Evolutionary conservation across 2,329 filamentous ascomycete species (phyloP), one percentile per base, ranked within the genome.

Genomic region (Anthostomella pinea): DNA sequence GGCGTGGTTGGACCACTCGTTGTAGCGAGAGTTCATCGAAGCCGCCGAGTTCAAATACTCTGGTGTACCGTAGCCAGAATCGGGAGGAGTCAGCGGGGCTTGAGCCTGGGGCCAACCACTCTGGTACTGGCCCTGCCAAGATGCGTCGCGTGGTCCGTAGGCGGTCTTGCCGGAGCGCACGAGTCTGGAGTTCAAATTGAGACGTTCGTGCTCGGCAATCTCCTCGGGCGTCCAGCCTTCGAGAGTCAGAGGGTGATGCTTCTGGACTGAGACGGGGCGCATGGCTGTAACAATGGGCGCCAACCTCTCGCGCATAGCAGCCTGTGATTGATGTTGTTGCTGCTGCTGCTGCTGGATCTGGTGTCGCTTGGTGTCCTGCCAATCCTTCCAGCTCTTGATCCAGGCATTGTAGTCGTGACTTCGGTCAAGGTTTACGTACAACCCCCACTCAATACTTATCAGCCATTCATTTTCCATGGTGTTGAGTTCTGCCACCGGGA

Each of bases 401-500:
- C 77, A 81, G 17, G 77, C 77, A 35, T 75, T 74, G 61, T 79
- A 81, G 46, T 81, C 89, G 56, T 88, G 81, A 57, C 83, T 81
- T 53, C 82, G 77, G 48, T 87, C 77, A 18, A 90, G 81, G 57
- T 94, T 89, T 58, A 93, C 85, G 58, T 95, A 93, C 35, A 96
- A 79, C 48, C 82, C 76, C 83, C 87, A 95, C 51, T 80, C 74
- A 60, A 94, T 93, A 26, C 83, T 81, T 37, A 79, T 73, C 25
- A 96, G 75, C 90, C 90, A 96, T 53, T 94, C 85, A 54, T 84
- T 79, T 69, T 96, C 90, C 61, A 95, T 77, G 42, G 75, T 72
- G 67, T 95, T 95, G 51, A 96, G 74, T 57, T 95, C 88, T 3
- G 76, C 67, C 14, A 95, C 88, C 20, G 83, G 73, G 49, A 96